Base-by-base conservation (phyloP, 1,284 basidiomycete genomes). In the Megacollybia platyphylla region DNA sequence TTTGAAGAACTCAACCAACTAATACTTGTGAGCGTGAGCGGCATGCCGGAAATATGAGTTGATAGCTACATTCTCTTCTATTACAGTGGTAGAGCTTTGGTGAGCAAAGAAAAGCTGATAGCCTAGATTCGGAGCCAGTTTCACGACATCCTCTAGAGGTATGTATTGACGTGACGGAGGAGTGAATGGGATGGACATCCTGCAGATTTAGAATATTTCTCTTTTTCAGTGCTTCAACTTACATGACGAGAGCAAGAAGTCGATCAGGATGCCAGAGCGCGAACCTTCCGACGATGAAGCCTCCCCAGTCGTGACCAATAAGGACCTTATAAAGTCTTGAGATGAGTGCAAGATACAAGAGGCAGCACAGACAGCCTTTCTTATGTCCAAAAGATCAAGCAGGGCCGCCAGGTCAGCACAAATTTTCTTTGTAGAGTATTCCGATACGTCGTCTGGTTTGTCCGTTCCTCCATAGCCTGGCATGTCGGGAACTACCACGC, bases 291-390 rank as follows among this genome's bases (percentile, higher is more conserved):
- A 65, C 77, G 5, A 62, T 69, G 47, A 63, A 71, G 6, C 77
- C 61, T 2, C 82, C 83, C 82, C 82, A 85, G 51, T 86, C 82
- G 49, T 85, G 83, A 2, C 79, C 82, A 47, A 83, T 63, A 39
- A 84, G 57, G 9, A 83, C 64, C 77, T 15, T 81, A 44, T 28
- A 31, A 36, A 8, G 17, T 9, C 28, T 29, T 15, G 34, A 32
- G 31, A 1, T 30, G 41, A 43, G 37, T 40, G 32, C 31, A 28
- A 28, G 29, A 42, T 32, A 34, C 15, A 41, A 49, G 26, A n/a
- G 31, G 36, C 3, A 26, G 13, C 9, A 60, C 75, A 48, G 51
- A 80, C 75, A 24, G 73, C 76, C 52, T 65, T 67, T 20, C 56
- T 49, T 7, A 82, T 56, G 13, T 54, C 64, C 18, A 82, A 52